These are phyloP conservation scores for Exidia glandulosa DNA, from an alignment of 768 basidiomycete genomes.

Conservation along the genomic window DNA sequence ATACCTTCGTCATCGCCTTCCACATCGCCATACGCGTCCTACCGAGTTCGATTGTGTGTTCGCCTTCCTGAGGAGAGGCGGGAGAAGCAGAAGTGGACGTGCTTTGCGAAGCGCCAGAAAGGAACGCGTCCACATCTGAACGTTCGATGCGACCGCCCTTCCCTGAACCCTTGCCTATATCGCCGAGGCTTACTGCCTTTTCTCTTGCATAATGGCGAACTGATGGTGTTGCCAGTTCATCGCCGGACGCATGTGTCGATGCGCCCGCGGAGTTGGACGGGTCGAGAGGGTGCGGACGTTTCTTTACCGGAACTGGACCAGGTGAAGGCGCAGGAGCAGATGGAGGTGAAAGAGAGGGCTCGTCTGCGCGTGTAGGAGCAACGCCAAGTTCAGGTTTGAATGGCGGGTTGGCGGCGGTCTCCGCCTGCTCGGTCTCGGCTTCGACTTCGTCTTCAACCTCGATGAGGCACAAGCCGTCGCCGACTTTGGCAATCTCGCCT, in stretches of 20 bases:
- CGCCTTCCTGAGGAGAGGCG: constrained; percentile 11
- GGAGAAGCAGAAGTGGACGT: constrained; percentile 5
- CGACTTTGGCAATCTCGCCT: constrained; percentile 78
- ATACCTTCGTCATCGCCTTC: constrained; percentile 79
- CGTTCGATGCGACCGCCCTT: constrained; percentile 66
- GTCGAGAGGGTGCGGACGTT: constrained; percentile 5
- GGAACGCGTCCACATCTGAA: constrained; percentile 55
- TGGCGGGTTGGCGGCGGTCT: constrained; percentile 9
- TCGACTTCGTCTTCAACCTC: constrained; percentile 57
- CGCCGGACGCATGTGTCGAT: constrained; percentile 31
- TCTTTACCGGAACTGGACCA: neutral
- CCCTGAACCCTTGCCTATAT: constrained; percentile 56
- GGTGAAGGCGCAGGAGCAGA: constrained; percentile 3
- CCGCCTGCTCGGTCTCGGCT: constrained; percentile 4
- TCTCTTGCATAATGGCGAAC: constrained; percentile 68
- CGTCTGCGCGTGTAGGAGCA: constrained; percentile 7
- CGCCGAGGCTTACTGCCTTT: constrained; percentile 46
- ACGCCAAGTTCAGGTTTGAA: constrained; percentile 1
- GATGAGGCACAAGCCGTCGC: constrained; percentile 64
- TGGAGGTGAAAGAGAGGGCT: constrained; percentile 4
- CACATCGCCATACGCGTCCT: constrained; percentile 78
- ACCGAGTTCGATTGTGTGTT: constrained; percentile 46
- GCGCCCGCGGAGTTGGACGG: constrained; percentile 23
- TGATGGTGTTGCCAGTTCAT: constrained; percentile 62
- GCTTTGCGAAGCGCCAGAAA: constrained; percentile 20